Evolutionary conservation across 306 rosid species (phyloP).

Genomic region (Glycine latifolia): DNA sequence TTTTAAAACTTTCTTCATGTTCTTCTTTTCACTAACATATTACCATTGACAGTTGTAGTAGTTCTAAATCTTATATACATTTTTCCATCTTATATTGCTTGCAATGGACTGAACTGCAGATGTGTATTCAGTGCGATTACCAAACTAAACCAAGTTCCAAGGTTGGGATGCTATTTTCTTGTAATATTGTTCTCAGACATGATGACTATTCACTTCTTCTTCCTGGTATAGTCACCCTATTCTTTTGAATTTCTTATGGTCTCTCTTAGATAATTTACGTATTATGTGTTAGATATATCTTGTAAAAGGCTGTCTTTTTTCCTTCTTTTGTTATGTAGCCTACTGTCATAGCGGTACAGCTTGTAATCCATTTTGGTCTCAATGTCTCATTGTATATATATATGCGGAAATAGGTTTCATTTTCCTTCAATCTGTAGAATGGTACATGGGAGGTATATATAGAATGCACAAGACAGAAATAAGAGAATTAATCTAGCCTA

Average conservation of each 20-base stretch:
- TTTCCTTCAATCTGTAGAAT: too few relatives aligned
- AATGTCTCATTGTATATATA: too few relatives aligned
- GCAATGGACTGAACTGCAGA: constrained; percentile 59
- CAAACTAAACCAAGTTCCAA: constrained; percentile 77
- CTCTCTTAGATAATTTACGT: too few relatives aligned
- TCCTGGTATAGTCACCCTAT: constrained; percentile 70
- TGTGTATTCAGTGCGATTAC: constrained; percentile 88
- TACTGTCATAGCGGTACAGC: too few relatives aligned
- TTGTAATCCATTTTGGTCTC: too few relatives aligned
- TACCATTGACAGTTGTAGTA: not conserved
- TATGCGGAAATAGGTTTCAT: too few relatives aligned
- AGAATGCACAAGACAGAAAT: too few relatives aligned
- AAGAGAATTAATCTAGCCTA: too few relatives aligned
- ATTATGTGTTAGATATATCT: too few relatives aligned
- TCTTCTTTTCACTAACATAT: constrained; percentile 14
- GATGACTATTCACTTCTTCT: constrained; percentile 92
- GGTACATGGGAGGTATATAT: too few relatives aligned
- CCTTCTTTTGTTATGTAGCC: too few relatives aligned
- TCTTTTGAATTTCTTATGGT: constrained; percentile 35
- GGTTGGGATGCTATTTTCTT: constrained; percentile 90
- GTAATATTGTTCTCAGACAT: constrained; percentile 77
- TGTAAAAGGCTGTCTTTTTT: too few relatives aligned
- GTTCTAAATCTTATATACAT: constrained; percentile 22
- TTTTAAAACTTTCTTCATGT: constrained; percentile 20
- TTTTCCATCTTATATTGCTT: constrained; percentile 36